Base-by-base conservation (phyloP, 2,329 filamentous ascomycete genomes). In the Penicillium sp. region DNA sequence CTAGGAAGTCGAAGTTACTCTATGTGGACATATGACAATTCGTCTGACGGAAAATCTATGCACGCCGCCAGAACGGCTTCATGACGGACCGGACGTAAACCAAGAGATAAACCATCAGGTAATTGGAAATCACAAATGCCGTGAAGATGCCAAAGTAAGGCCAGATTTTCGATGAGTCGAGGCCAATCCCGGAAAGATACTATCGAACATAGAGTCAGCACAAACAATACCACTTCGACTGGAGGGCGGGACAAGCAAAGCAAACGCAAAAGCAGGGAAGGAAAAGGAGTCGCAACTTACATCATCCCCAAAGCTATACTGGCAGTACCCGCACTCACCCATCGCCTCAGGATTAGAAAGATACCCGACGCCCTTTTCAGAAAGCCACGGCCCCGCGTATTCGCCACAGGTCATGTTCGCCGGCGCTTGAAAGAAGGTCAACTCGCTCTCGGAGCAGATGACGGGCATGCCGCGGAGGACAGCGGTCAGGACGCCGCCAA, bases 401-500 rank as follows among this genome's bases (percentile, higher is more conserved):
- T 88, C 83, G 26, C 87, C 89, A 71, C 92, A 96, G 0, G 83
- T 88, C 73, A 86, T 82, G 19, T 88, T 87, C 0, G 77, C 67
- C 0, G 91, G 91, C 0, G 90, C 85, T 2, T 79, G 80, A 82
- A 96, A 95, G 4, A 71, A 70, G 68, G 90, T 91, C 61, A 91
- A 81, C 75, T 96, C 92, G n/a, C 64, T 55, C 2, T 81, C 54
- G 0, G 74, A 80, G 76, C 92, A 96, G 9, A 76, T 70, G 1
- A 96, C 91, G 0, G 80, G 71, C 8, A 85, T 81, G 1, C 82
- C 85, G 67, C 92, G 87, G 6, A 95, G 84, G 61, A 91, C 91
- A 0, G 91, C 92, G 1, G 90, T 88, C 15, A 94, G 86, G 79
- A 93, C 91, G 61, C 91, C 91, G 41, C 89, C 84, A 69, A 96